These are phyloP conservation scores for Sclerotinia minor DNA, from an alignment of 2,329 filamentous ascomycete genomes.

Conservation along the genomic window DNA sequence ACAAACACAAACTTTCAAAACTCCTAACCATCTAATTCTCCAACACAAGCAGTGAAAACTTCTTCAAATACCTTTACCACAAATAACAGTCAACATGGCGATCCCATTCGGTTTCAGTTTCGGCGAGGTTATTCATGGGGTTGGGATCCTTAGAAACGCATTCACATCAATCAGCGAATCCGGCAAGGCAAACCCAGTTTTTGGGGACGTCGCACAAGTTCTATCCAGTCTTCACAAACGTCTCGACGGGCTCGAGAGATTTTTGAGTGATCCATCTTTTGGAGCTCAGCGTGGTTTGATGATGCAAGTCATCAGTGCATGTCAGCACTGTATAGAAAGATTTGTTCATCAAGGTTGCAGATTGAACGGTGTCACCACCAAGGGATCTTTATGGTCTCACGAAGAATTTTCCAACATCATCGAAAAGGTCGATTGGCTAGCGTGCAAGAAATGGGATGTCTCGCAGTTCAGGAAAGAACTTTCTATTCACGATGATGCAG, in stretches of 20 bases:
- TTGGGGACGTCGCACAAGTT: slow-evolving; percentile 21
- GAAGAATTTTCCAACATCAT: slow-evolving; percentile 22
- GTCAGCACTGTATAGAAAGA: slow-evolving; percentile 23
- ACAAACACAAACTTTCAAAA: neutral
- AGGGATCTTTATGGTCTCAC: slow-evolving; percentile 22
- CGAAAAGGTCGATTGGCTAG: slow-evolving; percentile 19
- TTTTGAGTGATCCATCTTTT: slow-evolving; percentile 17
- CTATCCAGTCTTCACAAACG: slow-evolving; percentile 18
- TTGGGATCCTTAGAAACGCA: slow-evolving; percentile 18
- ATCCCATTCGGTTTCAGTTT: slow-evolving; percentile 25
- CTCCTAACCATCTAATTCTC: neutral
- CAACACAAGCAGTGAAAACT: neutral
- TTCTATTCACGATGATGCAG: slow-evolving; percentile 21
- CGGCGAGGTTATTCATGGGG: slow-evolving; percentile 22
- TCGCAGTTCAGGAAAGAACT: slow-evolving; percentile 22
- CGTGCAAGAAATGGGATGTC: slow-evolving; percentile 23
- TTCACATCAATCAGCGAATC: slow-evolving; percentile 22
- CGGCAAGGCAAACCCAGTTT: slow-evolving; percentile 13
- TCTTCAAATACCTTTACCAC: neutral
- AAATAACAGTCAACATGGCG: slow-evolving; percentile 14
- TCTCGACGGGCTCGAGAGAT: slow-evolving; percentile 23
- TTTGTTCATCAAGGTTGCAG: slow-evolving; percentile 24
- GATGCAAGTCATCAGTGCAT: slow-evolving; percentile 24
- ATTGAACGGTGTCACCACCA: slow-evolving; percentile 19
- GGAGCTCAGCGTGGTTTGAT: slow-evolving; percentile 19